These are phyloP conservation scores for Cenchrus purpureus DNA, from an alignment of 176 grass and related monocot genomes.

Conservation along the genomic window DNA sequence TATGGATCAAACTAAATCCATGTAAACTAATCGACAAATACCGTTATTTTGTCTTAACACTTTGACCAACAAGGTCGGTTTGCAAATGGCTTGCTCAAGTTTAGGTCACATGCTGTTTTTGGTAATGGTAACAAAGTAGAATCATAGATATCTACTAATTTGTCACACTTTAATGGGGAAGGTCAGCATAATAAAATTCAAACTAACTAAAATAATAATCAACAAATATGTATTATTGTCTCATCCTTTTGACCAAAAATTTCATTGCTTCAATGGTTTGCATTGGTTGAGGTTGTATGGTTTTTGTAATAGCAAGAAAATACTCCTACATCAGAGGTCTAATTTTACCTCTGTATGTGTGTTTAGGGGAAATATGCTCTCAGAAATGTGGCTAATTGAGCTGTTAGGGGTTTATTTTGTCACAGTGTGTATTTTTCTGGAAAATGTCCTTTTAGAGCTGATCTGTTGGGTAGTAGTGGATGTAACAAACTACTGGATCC, in stretches of 20 bases:
- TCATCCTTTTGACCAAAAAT: neutral
- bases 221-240: neutral
- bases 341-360: neutral
- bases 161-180: neutral
- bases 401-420: no score
- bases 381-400: no score
- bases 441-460: neutral
- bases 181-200: neutral
- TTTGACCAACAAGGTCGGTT: neutral
- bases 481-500: neutral
- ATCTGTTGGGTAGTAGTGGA: neutral
- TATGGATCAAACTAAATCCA: neutral
- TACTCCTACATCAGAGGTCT: neutral
- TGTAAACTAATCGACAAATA: neutral
- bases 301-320: neutral
- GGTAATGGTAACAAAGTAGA: no score
- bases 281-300: neutral
- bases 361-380: no score
- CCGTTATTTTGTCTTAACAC: neutral
- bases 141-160: neutral
- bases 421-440: neutral
- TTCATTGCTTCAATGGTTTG: neutral
- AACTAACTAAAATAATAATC: neutral
- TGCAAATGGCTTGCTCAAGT: neutral
- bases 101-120: neutral